phyloP scores from a whole-genome alignment of 1,139 yeast genomes.

The Chernovozyma sophiae-reginae region DNA sequence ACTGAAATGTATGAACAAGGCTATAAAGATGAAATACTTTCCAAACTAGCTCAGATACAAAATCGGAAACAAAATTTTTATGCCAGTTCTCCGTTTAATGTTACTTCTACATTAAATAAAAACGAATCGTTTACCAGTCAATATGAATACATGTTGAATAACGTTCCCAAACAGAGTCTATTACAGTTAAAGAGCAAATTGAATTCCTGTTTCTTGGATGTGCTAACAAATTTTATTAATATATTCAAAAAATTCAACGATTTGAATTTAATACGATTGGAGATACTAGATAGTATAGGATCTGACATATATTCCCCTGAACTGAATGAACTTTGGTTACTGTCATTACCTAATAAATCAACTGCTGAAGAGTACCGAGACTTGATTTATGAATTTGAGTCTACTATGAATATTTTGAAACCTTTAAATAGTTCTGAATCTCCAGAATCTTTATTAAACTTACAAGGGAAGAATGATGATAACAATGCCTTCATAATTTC shows the following conservation, averaged over 20 bases:
- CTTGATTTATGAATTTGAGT: constrained; percentile 31
- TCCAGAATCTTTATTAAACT: background rate
- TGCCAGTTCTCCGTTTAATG: constrained; percentile 27
- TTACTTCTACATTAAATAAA: constrained; percentile 12
- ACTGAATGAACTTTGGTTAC: constrained; percentile 14
- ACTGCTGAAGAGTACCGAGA: constrained; percentile 30
- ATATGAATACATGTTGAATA: constrained; percentile 22
- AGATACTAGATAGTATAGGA: constrained; percentile 28
- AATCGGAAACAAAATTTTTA: constrained; percentile 20
- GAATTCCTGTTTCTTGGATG: constrained; percentile 33
- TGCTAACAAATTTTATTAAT: constrained; percentile 28
- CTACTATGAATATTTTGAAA: constrained; percentile 18
- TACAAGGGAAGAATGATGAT: constrained; percentile 8
- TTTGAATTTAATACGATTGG: constrained; percentile 23
- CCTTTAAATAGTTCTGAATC: constrained; percentile 1
- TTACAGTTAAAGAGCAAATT: constrained; percentile 29
- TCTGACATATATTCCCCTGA: constrained; percentile 12
- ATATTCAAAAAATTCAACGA: constrained; percentile 30
- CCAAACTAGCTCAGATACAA: constrained; percentile 17
- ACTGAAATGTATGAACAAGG: constrained; percentile 27
- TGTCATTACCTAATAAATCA: constrained; percentile 23
- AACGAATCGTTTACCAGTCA: constrained; percentile 23
- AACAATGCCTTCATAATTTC: constrained; percentile 31
- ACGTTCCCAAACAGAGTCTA: constrained; percentile 29
- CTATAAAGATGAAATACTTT: constrained; percentile 25